Base-by-base conservation (phyloP, 768 basidiomycete species). In the Hypholoma sublateritium region DNA sequence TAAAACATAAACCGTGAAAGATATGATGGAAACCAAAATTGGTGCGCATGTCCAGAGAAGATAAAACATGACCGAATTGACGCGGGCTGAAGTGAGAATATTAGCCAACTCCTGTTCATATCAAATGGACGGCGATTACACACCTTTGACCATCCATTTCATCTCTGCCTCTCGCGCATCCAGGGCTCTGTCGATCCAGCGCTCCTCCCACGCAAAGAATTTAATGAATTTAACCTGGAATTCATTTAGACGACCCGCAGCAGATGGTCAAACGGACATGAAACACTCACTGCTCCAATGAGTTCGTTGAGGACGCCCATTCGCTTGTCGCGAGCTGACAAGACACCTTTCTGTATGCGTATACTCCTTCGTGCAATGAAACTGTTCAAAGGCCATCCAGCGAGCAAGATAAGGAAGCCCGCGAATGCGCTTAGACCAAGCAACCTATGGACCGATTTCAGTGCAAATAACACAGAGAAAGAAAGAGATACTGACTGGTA, bases 131-230 rank as follows among this genome's bases (percentile, higher is more conserved):
- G 12, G n/a, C n/a, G 16, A 17, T 21, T 46, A 36, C 69, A 1
- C 28, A 88, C 88, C 68, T 77, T 88, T 88, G 56, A 89, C 70
- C 79, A 93, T 79, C 87, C 91, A 91, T 53, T 79, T 72, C 72
- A 95, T 78, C 73, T 95, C 94, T 13, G 72, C 71, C 41, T 80
- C 79, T 58, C 93, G 77, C 2, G 88, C 82, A 42, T 86, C 84
- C 55, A 85, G 65, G 0, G 80, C 85, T 12, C 84, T 78, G 24
- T 80, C 70, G 42, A 89, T 88, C 91, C 92, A 93, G 12, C 82
- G 79, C 41, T 86, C 80, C 61, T 90, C 88, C 81, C 89, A 91
- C 1, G 89, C 89, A 59, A 91, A 91, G 76, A 91, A 90, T 69
- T 91, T 90, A 76, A 89, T 86, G 65, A 89, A 88, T 69, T 88